A percentile compares a stretch with the other conserved stretches of the same genome.
These are phyloP conservation scores for Meripilus lineatus DNA, from an alignment of 1,284 basidiomycete species.

Conservation along the genomic window DNA sequence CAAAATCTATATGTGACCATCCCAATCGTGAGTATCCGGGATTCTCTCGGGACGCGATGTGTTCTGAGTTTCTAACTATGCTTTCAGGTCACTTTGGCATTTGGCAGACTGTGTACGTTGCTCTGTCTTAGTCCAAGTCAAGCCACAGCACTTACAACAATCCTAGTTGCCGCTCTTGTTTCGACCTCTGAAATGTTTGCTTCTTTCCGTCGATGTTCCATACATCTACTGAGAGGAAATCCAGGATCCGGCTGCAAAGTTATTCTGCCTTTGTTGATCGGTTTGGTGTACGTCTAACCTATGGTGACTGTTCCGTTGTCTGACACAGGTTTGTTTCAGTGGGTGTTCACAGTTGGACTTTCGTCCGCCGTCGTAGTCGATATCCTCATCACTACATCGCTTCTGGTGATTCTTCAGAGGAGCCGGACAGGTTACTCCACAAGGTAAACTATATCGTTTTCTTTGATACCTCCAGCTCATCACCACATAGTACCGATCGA, in stretches of 20 bases:
- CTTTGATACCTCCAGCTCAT: background rate
- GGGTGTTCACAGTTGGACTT: slow-evolving; percentile 48
- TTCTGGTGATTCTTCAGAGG: slow-evolving; percentile 36
- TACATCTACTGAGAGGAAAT: background rate
- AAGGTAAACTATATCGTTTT: slow-evolving; percentile 18
- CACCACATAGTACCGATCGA: slow-evolving; percentile 31
- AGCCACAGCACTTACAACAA: background rate
- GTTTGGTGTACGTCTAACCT: slow-evolving; percentile 2
- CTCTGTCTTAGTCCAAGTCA: background rate
- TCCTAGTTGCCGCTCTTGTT: background rate
- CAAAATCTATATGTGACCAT: slow-evolving; percentile 28
- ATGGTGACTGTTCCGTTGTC: background rate
- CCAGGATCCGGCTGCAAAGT: slow-evolving; percentile 26
- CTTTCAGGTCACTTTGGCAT: background rate
- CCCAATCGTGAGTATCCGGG: slow-evolving; percentile 30
- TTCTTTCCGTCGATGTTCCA: background rate
- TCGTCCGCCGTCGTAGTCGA: slow-evolving; percentile 43
- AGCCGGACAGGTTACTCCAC: slow-evolving; percentile 34
- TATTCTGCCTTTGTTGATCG: slow-evolving; percentile 17
- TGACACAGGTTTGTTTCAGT: slow-evolving; percentile 25
- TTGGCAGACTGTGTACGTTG: background rate
- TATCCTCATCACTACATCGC: slow-evolving; percentile 39
- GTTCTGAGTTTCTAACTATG: background rate
- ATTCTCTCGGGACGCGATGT: background rate
- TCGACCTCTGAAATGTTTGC: slow-evolving; percentile 19